Evolutionary conservation across 2,329 filamentous ascomycete species (phyloP).

Genomic region (Penicillium sp.): DNA sequence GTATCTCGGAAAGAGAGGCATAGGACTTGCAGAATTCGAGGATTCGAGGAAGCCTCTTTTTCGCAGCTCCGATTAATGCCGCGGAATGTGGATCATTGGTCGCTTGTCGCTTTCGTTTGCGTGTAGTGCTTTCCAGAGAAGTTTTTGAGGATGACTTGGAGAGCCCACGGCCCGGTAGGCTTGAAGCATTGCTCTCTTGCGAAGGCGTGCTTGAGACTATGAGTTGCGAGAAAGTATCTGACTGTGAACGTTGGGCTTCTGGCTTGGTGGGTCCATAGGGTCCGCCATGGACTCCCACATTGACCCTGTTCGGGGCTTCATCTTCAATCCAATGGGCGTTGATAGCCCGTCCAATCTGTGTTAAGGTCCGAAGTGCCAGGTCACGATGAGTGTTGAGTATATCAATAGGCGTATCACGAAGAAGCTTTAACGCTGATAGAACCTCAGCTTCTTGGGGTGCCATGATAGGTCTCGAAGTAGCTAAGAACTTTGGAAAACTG

Average conservation of each 20-base stretch:
- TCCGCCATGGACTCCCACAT: background rate
- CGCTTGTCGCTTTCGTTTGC: background rate
- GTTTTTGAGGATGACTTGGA: no score
- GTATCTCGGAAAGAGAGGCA: background rate
- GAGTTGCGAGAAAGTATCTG: no score
- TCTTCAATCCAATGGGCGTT: background rate
- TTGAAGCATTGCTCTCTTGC: no score
- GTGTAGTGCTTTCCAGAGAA: background rate
- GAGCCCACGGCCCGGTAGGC: no score
- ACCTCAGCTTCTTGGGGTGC: conserved; percentile 1
- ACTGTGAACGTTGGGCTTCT: no score
- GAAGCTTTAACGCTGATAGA: conserved; percentile 2
- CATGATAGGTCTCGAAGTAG: background rate
- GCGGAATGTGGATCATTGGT: no score
- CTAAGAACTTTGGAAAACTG: no score
- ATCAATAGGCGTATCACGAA: conserved; percentile 1
- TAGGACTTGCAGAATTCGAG: background rate
- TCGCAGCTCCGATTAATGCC: background rate
- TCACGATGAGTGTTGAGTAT: conserved; percentile 2
- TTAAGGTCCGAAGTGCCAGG: background rate
- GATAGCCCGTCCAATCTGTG: background rate
- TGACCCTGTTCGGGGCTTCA: background rate
- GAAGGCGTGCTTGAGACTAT: no score
- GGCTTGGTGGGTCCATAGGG: background rate
- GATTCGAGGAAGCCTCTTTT: background rate